Percentiles rank a stretch among this genome's conserved stretches.
Conservation (phyloP, 306 rosid genomes). For the Malus orientalis region DNA sequence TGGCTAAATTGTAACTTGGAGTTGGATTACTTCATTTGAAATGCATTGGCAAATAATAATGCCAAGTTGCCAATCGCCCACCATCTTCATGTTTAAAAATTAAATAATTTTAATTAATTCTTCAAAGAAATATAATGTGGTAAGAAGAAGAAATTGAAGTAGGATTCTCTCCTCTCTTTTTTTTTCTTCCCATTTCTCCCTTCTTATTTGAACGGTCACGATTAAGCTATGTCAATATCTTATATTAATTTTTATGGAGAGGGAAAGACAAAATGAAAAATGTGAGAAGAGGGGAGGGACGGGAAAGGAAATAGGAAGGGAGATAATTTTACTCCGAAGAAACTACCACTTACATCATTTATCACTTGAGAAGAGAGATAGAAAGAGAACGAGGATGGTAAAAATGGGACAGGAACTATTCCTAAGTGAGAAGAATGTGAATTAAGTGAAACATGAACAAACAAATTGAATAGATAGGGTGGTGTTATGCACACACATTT, state of each 20-base stretch:
- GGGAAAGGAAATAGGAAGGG: too few relatives aligned
- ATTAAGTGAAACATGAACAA: not conserved
- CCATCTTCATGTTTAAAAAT: not conserved
- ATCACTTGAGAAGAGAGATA: not conserved
- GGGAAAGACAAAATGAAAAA: too few relatives aligned
- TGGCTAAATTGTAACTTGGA: not conserved
- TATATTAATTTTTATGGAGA: too few relatives aligned
- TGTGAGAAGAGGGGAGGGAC: too few relatives aligned
- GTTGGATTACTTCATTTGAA: not conserved
- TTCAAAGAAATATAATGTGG: not conserved
- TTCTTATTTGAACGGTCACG: too few relatives aligned
- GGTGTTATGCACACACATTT: too few relatives aligned
- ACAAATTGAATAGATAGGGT: not conserved
- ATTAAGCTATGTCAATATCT: too few relatives aligned
- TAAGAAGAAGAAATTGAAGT: not conserved
- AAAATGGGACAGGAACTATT: too few relatives aligned
- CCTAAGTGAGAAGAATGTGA: not conserved
- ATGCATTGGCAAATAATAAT: not conserved
- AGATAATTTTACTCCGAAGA: not conserved
- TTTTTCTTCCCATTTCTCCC: too few relatives aligned
- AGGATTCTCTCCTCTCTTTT: too few relatives aligned
- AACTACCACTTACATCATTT: not conserved
- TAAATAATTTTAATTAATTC: not conserved
- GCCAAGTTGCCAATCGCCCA: not conserved
- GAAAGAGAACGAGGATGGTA: not conserved